phyloP scores from a whole-genome alignment of 257 asterid genomes.

The Capsicum pubescens region DNA sequence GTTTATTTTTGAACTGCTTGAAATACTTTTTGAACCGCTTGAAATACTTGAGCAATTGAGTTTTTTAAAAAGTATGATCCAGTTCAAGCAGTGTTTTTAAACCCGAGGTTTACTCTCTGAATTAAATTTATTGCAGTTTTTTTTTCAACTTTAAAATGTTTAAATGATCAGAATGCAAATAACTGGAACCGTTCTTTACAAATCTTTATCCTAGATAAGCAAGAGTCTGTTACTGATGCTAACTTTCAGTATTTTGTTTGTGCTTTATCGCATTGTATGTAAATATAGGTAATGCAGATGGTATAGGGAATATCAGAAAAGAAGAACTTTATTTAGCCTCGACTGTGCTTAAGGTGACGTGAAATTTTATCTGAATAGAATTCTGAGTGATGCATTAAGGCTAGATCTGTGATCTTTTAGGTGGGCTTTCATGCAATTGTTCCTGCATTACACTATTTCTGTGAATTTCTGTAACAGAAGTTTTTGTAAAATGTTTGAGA shows the following conservation, averaged over 20 bases:
- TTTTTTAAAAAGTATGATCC: background rate
- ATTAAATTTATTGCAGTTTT: conserved; percentile 8
- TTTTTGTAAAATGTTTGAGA: background rate
- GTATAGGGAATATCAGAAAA: conserved; percentile 73
- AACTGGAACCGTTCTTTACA: background rate
- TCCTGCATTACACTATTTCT: background rate
- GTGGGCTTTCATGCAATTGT: background rate
- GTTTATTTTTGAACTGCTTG: background rate
- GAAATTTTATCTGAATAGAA: conserved; percentile 27
- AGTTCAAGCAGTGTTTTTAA: background rate
- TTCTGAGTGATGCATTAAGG: background rate
- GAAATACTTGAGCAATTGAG: background rate
- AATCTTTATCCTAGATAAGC: background rate
- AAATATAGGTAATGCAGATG: conserved; percentile 77
- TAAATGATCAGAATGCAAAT: background rate
- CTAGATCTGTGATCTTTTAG: background rate
- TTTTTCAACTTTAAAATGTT: background rate
- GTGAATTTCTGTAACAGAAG: background rate
- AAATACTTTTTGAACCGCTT: background rate
- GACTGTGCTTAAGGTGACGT: conserved; percentile 69
- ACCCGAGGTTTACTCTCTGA: background rate
- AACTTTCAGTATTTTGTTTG: conserved; percentile 17
- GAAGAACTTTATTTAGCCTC: conserved; percentile 84
- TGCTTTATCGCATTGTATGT: conserved; percentile 11
- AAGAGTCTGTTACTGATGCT: conserved; percentile 1